Base-by-base conservation (phyloP, 2,329 filamentous ascomycete species). In the Penicillium fuscoglaucum region DNA sequence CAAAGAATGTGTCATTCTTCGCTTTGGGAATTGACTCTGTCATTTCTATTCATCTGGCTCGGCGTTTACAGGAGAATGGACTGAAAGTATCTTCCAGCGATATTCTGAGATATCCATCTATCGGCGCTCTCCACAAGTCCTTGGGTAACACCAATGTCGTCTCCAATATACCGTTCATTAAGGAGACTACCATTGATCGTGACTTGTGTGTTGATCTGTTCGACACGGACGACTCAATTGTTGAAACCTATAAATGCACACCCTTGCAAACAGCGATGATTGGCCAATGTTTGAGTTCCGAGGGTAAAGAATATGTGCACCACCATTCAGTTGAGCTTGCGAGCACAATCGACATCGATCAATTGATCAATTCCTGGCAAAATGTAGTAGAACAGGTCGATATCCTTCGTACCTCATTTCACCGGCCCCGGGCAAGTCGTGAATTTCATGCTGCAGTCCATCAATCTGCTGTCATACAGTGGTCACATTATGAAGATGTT, bases 331-430 rank as follows among this genome's bases (percentile, higher is more conserved):
- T 55, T 21, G 17, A n/a, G 17, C 35, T 55, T 13, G 21, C n/a
- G 9, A 29, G 9, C n/a, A 40, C 52, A 29, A 10, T 49, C 13
- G 28, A 49, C 12, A 17, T 49, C 17, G 33, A 55, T 4, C 43
- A 15, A 31, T 9, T 55, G 6, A 3, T 55, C 33, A 26, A 21
- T 17, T 37, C 45, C 2, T 55, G 52, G 52, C 6, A 49, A 28
- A 12, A 13, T n/a, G 40, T 40, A 6, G 19, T 28, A 6, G 31
- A 55, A 35, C 24, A 47, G 28, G 35, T 40, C 3, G 52, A 55
- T 55, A 41, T 55, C 31, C 52, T 55, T 37, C 52, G 52, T 15
- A 55, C 52, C 19, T 48, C 52, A 15, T 55, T 55, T 19, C 52
- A 55, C n/a, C 44, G 52, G 2, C 33, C 39, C 6, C 31, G 24